Percentiles rank a stretch among this genome's conserved stretches.
Evolutionary conservation across 441 rosid genomes (phyloP).

Genomic region (Corymbia citriodora): DNA sequence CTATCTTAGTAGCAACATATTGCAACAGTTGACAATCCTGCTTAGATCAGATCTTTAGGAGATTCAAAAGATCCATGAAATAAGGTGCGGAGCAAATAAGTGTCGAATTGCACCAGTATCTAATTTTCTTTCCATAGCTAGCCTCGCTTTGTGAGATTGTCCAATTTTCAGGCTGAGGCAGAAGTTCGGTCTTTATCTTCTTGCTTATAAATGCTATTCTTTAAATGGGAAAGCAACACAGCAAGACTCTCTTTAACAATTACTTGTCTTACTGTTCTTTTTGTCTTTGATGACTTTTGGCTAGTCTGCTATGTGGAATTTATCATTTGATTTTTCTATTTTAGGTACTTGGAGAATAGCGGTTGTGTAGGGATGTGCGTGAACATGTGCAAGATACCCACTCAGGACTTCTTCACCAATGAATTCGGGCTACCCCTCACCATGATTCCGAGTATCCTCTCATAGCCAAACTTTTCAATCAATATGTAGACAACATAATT

Average conservation of each 20-base stretch:
- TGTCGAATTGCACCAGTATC: background rate
- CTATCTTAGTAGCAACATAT: background rate
- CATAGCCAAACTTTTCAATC: background rate
- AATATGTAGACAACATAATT: background rate
- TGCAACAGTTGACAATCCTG: background rate
- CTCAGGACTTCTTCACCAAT: conserved; percentile 97
- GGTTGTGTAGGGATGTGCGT: conserved; percentile 98
- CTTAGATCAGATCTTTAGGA: background rate
- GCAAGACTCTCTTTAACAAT: background rate
- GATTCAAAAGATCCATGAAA: background rate
- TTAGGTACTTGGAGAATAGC: conserved; percentile 92
- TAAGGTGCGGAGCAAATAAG: background rate
- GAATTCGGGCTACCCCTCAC: conserved; percentile 95
- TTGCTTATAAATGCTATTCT: background rate
- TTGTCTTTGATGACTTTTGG: background rate
- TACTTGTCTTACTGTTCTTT: background rate
- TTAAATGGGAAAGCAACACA: background rate
- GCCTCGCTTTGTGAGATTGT: background rate
- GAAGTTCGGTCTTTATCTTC: background rate
- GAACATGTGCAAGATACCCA: conserved; percentile 94
- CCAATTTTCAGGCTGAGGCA: background rate
- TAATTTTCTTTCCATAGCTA: background rate
- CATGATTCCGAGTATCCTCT: conserved; percentile 72
- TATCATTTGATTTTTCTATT: background rate
- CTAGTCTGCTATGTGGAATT: background rate